Percentiles rank a stretch among this genome's conserved stretches.
Evolutionary conservation across 768 basidiomycete species (phyloP).

Genomic region (Phaeotremella fagi): DNA sequence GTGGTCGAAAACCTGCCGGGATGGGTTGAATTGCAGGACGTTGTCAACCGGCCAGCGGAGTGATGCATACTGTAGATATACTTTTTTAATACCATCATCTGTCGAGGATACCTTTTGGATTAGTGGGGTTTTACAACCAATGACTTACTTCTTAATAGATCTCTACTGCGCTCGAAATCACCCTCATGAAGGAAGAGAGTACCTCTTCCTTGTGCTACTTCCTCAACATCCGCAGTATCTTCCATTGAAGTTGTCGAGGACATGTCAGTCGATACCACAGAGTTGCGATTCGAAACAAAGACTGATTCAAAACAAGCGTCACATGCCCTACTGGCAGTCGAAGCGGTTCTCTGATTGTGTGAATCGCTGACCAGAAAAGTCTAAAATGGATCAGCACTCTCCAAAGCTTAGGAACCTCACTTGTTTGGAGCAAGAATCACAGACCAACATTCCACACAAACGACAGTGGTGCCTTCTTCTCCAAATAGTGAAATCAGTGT

Average conservation of each 20-base stretch:
- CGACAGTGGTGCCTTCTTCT: constrained; percentile 80
- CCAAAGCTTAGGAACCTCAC: constrained; percentile 51
- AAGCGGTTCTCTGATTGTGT: constrained; percentile 51
- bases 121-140: neutral
- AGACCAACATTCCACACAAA: constrained; percentile 79
- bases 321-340: constrained; percentile 72
- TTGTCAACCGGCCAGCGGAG: constrained; percentile 26
- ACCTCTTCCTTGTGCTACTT: neutral
- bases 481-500: constrained; percentile 65
- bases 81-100: neutral
- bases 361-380: constrained; percentile 74
- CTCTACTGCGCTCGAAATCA: neutral
- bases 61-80: too few species aligned
- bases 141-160: neutral
- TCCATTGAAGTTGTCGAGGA: neutral
- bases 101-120: neutral
- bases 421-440: constrained; percentile 72
- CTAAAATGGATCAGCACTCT: constrained; percentile 50
- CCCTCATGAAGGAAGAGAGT: neutral
- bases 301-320: constrained; percentile 80
- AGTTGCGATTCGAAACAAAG: constrained; percentile 51
- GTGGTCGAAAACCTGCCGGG: constrained; percentile 50
- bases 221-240: neutral
- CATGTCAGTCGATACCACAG: neutral
- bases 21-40: constrained; percentile 44